Evolutionary conservation across 495 filamentous ascomycete species (phyloP), one percentile per base, ranked within the genome.

Genomic region (Glarea lozoyensis): DNA sequence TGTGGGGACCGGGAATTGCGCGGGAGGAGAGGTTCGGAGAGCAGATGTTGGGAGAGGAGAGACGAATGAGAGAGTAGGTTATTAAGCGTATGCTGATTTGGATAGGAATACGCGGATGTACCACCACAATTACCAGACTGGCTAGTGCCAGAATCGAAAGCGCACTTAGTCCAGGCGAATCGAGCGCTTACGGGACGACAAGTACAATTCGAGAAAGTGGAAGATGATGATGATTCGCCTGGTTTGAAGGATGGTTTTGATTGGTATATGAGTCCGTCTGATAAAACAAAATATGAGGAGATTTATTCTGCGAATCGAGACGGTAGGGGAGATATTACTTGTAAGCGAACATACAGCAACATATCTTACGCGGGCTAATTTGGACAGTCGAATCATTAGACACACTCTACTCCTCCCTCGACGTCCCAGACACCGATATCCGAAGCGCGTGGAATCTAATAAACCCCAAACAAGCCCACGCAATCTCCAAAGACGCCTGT

Each of bases 241-340:
- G 87, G 92, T 4, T 65, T 98, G 41, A 94, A 92, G 59, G 86
- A 94, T 64, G 88, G 89, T 1, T 98, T 98, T 62, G 92, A 98
- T 61, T 98, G 92, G 92, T 98, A 98, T 64, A 97, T 98, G 88
- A 84, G 76, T 46, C 92, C 92, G 1, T 62, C 69, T 30, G 88
- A 97, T 60, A 90, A 87, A 64, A 56, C 78, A 41, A 94, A 93
- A 64, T 98, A 98, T 63, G 86, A 95, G 59, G 84, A 88, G 36
- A 97, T 98, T 59, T 98, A 96, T 62, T 82, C 76, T 45, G 84
- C 92, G 48, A 90, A 86, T 62, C 76, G 85, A 38, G 84, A 88
- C 60, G 75, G 77, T 48, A 82, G 87, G 31, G 92, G 92, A 44
- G 81, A 93, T 58, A 75, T 94, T 47, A 69, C 81, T 31, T 96